phyloP scores from a whole-genome alignment of 306 rosid genomes.

The Albizia julibrissin region DNA sequence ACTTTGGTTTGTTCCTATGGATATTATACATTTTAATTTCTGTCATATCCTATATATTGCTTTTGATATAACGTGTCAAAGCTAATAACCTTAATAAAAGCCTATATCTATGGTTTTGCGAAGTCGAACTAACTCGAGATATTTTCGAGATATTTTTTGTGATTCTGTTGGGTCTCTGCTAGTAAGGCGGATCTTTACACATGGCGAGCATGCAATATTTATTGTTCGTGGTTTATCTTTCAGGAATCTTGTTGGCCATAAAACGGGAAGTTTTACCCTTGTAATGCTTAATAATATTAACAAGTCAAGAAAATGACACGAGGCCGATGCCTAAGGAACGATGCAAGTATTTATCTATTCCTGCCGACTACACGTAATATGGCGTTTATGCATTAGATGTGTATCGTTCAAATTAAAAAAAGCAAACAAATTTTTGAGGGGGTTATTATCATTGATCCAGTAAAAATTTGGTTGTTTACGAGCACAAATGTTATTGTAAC shows the following conservation, averaged over 20 bases:
- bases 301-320: background rate
- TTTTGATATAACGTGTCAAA: slow-evolving; percentile 33
- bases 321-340: background rate
- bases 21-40: background rate
- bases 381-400: background rate
- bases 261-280: background rate
- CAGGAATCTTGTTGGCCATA: background rate
- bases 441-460: background rate
- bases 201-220: slow-evolving; percentile 46
- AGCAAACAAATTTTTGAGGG: background rate
- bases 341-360: background rate
- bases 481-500: background rate
- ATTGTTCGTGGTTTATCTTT: slow-evolving; percentile 10
- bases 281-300: background rate
- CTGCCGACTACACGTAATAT: background rate
- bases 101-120: slow-evolving; percentile 2
- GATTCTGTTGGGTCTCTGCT: slow-evolving; percentile 12
- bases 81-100: slow-evolving; percentile 19
- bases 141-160: slow-evolving; percentile 1
- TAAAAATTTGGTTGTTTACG: background rate
- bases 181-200: slow-evolving; percentile 33
- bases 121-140: slow-evolving; percentile 16
- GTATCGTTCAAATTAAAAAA: background rate
- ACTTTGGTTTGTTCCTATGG: background rate
- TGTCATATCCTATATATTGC: slow-evolving; percentile 6